Evolutionary conservation across 2,329 filamentous ascomycete genomes (phyloP).

Genomic region (Trichoderma citrinoviride): DNA sequence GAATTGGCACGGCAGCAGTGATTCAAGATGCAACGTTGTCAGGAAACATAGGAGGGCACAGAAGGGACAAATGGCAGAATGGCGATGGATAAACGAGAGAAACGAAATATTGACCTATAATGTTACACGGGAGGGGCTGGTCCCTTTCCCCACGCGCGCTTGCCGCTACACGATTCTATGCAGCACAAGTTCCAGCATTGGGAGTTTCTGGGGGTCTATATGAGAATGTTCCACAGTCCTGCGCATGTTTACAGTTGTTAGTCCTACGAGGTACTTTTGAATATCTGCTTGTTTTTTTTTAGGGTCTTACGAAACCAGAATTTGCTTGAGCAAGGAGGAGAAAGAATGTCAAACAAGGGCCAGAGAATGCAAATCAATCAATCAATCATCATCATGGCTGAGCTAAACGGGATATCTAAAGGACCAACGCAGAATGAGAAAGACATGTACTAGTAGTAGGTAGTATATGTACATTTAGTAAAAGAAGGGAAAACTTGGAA

Average conservation of each 20-base stretch:
- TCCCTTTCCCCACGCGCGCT: background rate
- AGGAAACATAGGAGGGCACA: background rate
- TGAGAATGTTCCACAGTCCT: no score
- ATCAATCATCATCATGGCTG: conserved; percentile 15
- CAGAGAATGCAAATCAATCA: background rate
- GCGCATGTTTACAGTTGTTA: background rate
- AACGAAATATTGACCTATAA: background rate
- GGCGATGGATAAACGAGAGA: background rate
- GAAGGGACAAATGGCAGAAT: background rate
- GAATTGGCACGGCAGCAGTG: no score
- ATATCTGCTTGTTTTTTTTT: background rate
- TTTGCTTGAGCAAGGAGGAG: background rate
- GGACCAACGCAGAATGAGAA: conserved; percentile 20
- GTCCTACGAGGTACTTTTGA: background rate
- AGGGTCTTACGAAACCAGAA: background rate
- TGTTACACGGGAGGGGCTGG: background rate
- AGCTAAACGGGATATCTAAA: conserved; percentile 21
- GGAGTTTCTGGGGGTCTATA: background rate
- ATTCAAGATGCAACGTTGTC: background rate
- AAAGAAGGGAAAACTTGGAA: background rate
- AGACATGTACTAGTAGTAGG: background rate
- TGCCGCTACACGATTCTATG: background rate
- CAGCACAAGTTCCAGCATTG: background rate
- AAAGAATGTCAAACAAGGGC: no score
- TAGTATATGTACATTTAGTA: conserved; percentile 19